Base-by-base conservation (phyloP, 2,329 filamentous ascomycete species). In the Sordariomycetes sp. region DNA sequence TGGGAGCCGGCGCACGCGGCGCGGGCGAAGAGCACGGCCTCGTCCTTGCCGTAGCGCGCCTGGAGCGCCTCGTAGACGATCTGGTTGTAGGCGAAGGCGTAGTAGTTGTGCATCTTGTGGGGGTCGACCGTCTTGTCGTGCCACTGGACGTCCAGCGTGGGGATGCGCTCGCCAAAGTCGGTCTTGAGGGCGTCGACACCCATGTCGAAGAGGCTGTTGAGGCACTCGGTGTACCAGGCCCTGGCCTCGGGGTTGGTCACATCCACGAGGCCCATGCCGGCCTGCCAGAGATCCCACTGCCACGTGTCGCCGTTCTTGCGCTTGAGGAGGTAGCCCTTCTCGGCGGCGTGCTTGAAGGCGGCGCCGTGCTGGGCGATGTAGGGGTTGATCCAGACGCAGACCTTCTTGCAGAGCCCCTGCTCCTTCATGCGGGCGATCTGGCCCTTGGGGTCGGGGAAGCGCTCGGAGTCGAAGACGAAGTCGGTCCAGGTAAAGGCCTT, bases 231-330 rank as follows among this genome's bases (percentile, higher is more conserved):
- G 46, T 77, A 86, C 82, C 82, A 86, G 18, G 63, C 55, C 36
- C 68, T 68, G 2, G 82, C 81, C 1, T 65, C 72, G 0, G 79
- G 81, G 54, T 85, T 86, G 6, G 82, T 86, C 48, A 86, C 80
- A 48, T 86, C 81, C 11, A 86, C 64, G 2, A 86, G 60, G 4
- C 72, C 80, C 81, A 86, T 86, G 23, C 82, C 82, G 2, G 79
- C 79, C 50, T 86, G 81, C 82, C 82, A 86, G 27, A 82, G 57
- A 46, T 86, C 81, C 77, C 79, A 84, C 54, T 86, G 81, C 74
- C 76, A 86, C 16, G 85, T 59, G 40, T 81, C 75, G 10, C 78
- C 79, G 46, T 84, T 74, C 42, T 69, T 74, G 19, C 79, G 72
- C 60, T 79, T 81, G 38, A 86, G 64, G 14, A 86, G 66, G 46